These are phyloP conservation scores for Carex myosuroides DNA, from an alignment of 176 grass and related monocot species.

Conservation along the genomic window DNA sequence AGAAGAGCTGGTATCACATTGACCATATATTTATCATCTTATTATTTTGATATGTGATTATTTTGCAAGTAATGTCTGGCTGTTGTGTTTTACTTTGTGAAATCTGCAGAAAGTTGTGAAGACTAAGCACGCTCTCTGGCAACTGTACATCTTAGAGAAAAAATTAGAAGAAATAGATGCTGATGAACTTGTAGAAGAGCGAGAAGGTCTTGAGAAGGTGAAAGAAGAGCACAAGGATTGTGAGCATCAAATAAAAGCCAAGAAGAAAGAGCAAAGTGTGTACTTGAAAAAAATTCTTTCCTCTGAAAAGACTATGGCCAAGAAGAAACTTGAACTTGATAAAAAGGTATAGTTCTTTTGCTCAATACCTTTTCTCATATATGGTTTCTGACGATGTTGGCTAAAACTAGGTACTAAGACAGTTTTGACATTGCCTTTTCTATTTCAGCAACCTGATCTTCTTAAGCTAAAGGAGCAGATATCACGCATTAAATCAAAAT, in stretches of 20 bases:
- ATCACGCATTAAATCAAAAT: conserved; percentile 91
- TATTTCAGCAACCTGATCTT: conserved; percentile 86
- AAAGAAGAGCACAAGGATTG: conserved; percentile 48
- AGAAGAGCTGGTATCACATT: conserved; percentile 49
- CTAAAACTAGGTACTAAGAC: background rate
- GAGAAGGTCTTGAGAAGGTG: conserved; percentile 49
- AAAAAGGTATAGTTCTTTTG: conserved; percentile 49
- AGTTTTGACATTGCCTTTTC: conserved; percentile 1
- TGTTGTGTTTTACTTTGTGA: conserved; percentile 1
- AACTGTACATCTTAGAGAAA: conserved; percentile 83
- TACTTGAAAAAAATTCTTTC: conserved; percentile 78
- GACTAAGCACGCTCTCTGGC: conserved; percentile 84
- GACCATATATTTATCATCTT: background rate
- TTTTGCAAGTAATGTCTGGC: background rate
- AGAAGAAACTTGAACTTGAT: conserved; percentile 79
- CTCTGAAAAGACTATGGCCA: conserved; percentile 78
- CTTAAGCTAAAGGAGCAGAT: conserved; percentile 86
- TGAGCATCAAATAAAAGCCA: conserved; percentile 50
- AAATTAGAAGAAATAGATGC: conserved; percentile 54
- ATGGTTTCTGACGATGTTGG: background rate
- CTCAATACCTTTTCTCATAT: conserved; percentile 16
- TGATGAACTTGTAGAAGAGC: conserved; percentile 82
- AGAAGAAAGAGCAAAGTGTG: conserved; percentile 85
- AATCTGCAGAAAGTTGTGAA: conserved; percentile 68
- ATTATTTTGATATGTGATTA: background rate